Conservation (phyloP, 306 rosid species). For the Adenanthera pavonina region DNA sequence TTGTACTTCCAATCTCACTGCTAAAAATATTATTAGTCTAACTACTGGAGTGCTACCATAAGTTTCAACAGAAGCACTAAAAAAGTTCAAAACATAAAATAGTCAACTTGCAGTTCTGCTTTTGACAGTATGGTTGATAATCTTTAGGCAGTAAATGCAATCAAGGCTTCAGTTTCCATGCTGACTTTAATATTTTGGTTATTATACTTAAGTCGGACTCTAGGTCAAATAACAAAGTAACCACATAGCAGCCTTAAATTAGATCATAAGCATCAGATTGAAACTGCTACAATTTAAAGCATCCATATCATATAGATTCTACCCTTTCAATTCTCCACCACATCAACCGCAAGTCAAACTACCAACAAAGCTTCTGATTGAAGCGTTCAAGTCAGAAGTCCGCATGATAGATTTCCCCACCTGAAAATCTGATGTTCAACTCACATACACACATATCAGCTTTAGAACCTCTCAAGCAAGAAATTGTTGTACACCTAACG, state of each 20-base stretch:
- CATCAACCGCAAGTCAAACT: constrained; percentile 12
- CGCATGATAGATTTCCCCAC: background rate
- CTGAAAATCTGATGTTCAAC: background rate
- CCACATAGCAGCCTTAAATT: background rate
- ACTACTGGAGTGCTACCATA: background rate
- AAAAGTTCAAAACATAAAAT: background rate
- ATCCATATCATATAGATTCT: background rate
- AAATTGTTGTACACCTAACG: background rate
- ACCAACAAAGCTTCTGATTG: background rate
- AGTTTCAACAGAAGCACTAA: background rate
- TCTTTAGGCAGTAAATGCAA: background rate
- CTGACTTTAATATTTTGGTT: background rate
- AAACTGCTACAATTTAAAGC: background rate
- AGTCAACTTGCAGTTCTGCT: background rate
- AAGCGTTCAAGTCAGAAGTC: background rate
- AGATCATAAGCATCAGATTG: background rate
- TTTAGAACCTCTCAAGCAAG: background rate
- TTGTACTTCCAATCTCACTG: background rate
- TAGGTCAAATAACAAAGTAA: background rate
- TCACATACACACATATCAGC: background rate
- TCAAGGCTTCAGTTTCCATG: background rate
- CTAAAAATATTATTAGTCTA: background rate
- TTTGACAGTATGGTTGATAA: background rate
- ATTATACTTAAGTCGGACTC: background rate
- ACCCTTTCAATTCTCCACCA: background rate